A percentile compares a stretch with the other conserved stretches of the same genome.
Conservation (phyloP, 441 rosid species). For the Croton setiger region DNA sequence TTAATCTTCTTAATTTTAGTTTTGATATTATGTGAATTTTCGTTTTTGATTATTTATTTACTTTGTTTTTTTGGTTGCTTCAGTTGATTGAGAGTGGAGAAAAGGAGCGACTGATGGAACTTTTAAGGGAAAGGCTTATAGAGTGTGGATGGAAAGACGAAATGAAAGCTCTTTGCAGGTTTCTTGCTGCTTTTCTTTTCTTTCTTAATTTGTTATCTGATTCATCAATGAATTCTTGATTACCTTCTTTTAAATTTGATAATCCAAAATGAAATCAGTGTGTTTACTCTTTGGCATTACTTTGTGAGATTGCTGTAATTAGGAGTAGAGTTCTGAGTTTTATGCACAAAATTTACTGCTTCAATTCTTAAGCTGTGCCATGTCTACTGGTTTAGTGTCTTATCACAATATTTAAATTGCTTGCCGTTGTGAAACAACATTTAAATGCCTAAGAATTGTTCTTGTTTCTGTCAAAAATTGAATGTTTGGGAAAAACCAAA, state of each 20-base stretch:
- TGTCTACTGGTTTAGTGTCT: not conserved
- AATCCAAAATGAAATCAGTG: not conserved
- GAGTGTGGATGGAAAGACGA: constrained; percentile 97
- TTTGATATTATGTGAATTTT: not conserved
- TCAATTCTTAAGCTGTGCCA: not conserved
- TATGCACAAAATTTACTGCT: not conserved
- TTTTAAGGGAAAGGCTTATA: constrained; percentile 70
- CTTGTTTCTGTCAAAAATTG: not conserved
- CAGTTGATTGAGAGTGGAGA: constrained; percentile 87
- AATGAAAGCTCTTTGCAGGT: constrained; percentile 89
- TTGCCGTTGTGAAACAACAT: not conserved
- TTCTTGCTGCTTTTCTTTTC: not conserved
- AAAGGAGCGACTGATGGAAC: constrained; percentile 77
- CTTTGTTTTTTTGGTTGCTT: not conserved
- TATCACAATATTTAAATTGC: not conserved
- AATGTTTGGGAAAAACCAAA: not conserved
- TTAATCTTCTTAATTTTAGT: not conserved
- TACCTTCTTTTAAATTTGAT: not conserved
- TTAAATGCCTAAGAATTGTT: not conserved
- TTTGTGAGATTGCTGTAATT: not conserved
- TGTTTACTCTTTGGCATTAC: not conserved
- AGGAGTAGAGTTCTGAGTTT: not conserved
- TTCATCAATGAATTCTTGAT: not conserved
- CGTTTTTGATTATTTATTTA: not conserved
- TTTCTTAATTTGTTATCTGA: not conserved